Percentiles rank a stretch among this genome's conserved stretches.
Conservation (phyloP, 2,329 filamentous ascomycete species). For the Xylaria polymorpha region DNA sequence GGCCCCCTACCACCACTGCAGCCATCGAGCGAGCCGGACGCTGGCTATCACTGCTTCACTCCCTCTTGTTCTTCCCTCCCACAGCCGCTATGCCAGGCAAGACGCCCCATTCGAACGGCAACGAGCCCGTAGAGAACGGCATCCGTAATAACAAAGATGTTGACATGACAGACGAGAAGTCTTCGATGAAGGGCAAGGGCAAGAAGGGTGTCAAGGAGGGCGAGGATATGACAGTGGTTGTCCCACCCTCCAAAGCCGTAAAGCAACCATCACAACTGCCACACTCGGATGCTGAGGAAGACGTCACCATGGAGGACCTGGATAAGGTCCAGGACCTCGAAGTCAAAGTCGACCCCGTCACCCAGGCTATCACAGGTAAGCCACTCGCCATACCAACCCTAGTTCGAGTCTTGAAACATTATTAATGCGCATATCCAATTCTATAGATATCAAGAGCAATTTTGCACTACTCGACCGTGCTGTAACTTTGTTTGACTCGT, state of each 20-base stretch:
- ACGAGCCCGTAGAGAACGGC: slow-evolving; percentile 76
- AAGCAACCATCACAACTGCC: slow-evolving; percentile 67
- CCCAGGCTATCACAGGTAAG: slow-evolving; percentile 69
- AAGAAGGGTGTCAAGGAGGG: slow-evolving; percentile 74
- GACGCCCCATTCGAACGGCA: slow-evolving; percentile 77
- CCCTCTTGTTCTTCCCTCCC: slow-evolving; percentile 23
- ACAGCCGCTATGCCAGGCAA: slow-evolving; percentile 73
- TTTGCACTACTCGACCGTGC: slow-evolving; percentile 92
- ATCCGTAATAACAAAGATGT: slow-evolving; percentile 74
- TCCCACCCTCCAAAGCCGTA: slow-evolving; percentile 75
- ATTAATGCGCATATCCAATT: slow-evolving; percentile 22
- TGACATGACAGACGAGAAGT: slow-evolving; percentile 75
- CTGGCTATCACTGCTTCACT: slow-evolving; percentile 27
- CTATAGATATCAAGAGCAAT: slow-evolving; percentile 90
- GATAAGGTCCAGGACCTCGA: slow-evolving; percentile 62
- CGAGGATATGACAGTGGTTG: slow-evolving; percentile 84
- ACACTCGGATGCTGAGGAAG: slow-evolving; percentile 72
- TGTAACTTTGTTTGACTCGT: slow-evolving; percentile 90
- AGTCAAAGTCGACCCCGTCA: slow-evolving; percentile 69
- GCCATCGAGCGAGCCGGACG: slow-evolving; percentile 41
- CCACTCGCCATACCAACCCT: background rate
- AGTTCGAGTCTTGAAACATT: background rate
- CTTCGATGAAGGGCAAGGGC: slow-evolving; percentile 70
- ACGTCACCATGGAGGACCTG: slow-evolving; percentile 76
- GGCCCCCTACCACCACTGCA: slow-evolving; percentile 23